These are phyloP conservation scores for Jatropha multifida DNA, from an alignment of 441 rosid species.

Conservation along the genomic window DNA sequence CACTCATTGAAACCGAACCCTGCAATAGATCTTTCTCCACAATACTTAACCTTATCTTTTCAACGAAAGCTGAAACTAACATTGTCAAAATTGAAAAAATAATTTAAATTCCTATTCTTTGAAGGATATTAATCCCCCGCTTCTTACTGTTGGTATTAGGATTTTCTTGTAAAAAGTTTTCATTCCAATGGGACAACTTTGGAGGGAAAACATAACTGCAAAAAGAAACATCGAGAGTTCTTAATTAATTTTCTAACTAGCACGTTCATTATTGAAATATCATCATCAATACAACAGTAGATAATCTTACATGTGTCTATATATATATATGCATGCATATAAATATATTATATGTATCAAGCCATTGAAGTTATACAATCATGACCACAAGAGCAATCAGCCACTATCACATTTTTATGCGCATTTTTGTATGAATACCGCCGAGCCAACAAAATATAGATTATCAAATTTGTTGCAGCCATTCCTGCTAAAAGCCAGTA, in stretches of 20 bases:
- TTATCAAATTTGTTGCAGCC: conserved; percentile 42
- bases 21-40: conserved; percentile 33
- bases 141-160: conserved; percentile 58
- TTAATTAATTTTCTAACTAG: too few relatives aligned
- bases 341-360: neutral
- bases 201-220: too few relatives aligned
- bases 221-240: too few relatives aligned
- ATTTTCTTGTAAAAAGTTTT: conserved; percentile 63
- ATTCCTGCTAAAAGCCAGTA: conserved; percentile 69
- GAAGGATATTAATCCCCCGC: conserved; percentile 80
- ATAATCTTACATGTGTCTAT: neutral
- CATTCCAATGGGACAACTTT: conserved; percentile 46
- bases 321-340: neutral
- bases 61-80: conserved; percentile 72
- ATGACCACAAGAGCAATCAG: conserved; percentile 38
- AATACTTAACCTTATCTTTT: conserved; percentile 48
- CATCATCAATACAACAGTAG: neutral
- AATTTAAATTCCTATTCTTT: conserved; percentile 90
- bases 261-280: neutral
- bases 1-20: conserved; percentile 59
- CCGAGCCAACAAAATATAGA: conserved; percentile 61
- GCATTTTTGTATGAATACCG: conserved; percentile 76
- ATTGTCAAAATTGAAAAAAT: conserved; percentile 59
- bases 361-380: conserved; percentile 31
- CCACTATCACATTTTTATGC: conserved; percentile 51